A percentile compares a stretch with the other conserved stretches of the same genome.
phyloP scores from a whole-genome alignment of 306 rosid genomes.

The Fragaria iinumae region DNA sequence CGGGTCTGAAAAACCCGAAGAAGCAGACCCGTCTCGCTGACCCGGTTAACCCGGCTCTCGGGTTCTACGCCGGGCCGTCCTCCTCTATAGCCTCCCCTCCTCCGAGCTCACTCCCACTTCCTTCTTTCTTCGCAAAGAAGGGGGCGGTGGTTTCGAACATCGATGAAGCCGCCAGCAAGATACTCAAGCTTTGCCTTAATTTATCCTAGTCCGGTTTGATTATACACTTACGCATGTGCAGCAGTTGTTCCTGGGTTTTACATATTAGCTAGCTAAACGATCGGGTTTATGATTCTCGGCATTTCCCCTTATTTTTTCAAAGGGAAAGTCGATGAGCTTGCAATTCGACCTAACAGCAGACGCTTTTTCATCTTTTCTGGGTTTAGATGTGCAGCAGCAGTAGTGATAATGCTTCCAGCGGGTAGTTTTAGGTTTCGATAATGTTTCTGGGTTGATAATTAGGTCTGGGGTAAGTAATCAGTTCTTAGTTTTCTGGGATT shows the following conservation, averaged over 20 bases:
- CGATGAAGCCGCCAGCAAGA: conserved; percentile 34
- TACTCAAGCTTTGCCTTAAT: conserved; percentile 40
- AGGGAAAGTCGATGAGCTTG: conserved; percentile 27
- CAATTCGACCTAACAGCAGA: conserved; percentile 17
- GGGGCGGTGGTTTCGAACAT: not conserved
- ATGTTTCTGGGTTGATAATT: too few species aligned
- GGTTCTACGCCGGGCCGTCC: conserved; percentile 46
- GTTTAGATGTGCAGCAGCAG: conserved; percentile 6
- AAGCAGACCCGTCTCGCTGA: not conserved
- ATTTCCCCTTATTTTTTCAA: conserved; percentile 53
- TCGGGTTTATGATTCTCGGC: conserved; percentile 27
- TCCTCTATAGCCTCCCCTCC: conserved; percentile 38
- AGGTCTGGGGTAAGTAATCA: not conserved
- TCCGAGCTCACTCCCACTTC: conserved; percentile 58
- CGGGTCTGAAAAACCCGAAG: conserved; percentile 15
- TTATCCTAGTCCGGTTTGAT: not conserved
- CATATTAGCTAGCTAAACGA: conserved; percentile 17
- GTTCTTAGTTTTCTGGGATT: not conserved
- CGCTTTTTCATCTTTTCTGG: not conserved
- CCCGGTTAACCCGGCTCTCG: not conserved
- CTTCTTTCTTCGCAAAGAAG: conserved; percentile 37
- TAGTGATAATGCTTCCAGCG: not conserved
- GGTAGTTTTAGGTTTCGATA: not conserved
- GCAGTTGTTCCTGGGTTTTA: not conserved
- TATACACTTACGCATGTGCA: not conserved